Conservation (phyloP, 352 stramenopile species). For the Globisporangium acanthophoron region DNA sequence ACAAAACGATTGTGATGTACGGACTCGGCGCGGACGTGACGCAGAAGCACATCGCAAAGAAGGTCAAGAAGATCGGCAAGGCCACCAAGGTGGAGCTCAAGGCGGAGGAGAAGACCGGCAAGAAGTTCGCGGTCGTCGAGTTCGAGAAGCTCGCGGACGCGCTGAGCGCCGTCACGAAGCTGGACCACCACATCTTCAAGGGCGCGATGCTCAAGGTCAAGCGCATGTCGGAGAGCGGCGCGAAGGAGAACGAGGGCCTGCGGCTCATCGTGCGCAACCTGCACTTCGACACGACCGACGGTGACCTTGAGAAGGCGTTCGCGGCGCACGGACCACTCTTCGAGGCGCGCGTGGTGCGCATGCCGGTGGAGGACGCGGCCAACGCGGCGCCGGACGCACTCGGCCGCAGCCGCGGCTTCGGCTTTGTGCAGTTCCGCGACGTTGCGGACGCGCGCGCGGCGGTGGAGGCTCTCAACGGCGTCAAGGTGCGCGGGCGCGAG, state of each 20-base stretch:
- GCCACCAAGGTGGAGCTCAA: constrained; percentile 58
- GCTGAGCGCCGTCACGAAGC: constrained; percentile 48
- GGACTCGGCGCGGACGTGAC: constrained; percentile 60
- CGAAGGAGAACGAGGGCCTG: constrained; percentile 44
- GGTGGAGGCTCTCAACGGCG: constrained; percentile 71
- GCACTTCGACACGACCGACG: constrained; percentile 72
- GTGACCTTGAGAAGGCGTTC: constrained; percentile 70
- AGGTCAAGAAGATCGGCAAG: constrained; percentile 64
- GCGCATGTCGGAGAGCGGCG: constrained; percentile 25
- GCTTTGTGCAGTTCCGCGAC: constrained; percentile 79
- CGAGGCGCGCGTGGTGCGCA: constrained; percentile 70
- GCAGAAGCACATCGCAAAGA: constrained; percentile 78
- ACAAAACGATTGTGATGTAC: constrained; percentile 78
- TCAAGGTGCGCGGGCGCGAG: constrained; percentile 75
- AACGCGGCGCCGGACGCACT: constrained; percentile 26
- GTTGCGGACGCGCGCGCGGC: constrained; percentile 47
- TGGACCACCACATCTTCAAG: constrained; percentile 85
- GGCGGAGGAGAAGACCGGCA: constrained; percentile 43
- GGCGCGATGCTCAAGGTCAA: constrained; percentile 63
- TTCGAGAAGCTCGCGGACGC: constrained; percentile 55
- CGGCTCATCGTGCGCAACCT: constrained; percentile 83
- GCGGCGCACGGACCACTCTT: constrained; percentile 52
- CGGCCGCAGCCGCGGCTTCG: constrained; percentile 73
- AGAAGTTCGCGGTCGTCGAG: constrained; percentile 60
- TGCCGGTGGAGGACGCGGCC: constrained; percentile 51